Base-by-base conservation (phyloP, 2,329 filamentous ascomycete species). In the Fusarium coffeatum region DNA sequence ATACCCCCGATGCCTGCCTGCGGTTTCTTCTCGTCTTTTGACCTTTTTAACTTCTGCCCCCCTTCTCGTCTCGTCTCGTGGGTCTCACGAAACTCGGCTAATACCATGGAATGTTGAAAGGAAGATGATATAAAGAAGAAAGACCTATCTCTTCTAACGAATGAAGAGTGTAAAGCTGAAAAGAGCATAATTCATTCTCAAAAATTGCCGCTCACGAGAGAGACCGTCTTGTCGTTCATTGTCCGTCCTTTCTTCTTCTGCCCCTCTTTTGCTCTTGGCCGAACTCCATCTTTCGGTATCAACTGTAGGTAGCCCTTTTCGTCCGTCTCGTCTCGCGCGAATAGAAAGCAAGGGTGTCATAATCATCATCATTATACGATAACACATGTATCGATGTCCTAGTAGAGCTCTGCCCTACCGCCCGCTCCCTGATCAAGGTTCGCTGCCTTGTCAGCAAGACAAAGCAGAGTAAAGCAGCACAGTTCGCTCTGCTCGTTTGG, bases 281-380 rank as follows among this genome's bases (percentile, higher is more conserved):
- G 62, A 60, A 41, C 48, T 60, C 55, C 55, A 49, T 66, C 50
- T 56, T 60, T 62, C 47, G 56, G 62, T 34, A 55, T 63, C 32
- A 32, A 34, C 50, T 43, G 57, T 42, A 55, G 43, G 57, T 57
- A 49, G 32, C 46, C 43, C 42, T 23, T 68, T 67, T 64, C 18
- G 45, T 50, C 60, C 46, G n/a, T 61, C 30, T 58, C 30, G 34
- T 45, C 48, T 43, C 42, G 37, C 48, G 32, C 48, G 28, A 61
- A 66, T 62, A 55, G 48, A 59, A 64, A 56, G 55, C 20, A 68
- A 49, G 55, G 50, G 43, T 54, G 60, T 68, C 59, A 69, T 68
- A 53, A 47, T 70, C 67, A 57, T 67, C 46, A 55, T 63, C 48
- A 51, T 53, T 53, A 53, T 53, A 53, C 9, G 25, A 53, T 50